phyloP scores from a whole-genome alignment of 1,284 basidiomycete genomes.

The Megacollybia platyphylla region DNA sequence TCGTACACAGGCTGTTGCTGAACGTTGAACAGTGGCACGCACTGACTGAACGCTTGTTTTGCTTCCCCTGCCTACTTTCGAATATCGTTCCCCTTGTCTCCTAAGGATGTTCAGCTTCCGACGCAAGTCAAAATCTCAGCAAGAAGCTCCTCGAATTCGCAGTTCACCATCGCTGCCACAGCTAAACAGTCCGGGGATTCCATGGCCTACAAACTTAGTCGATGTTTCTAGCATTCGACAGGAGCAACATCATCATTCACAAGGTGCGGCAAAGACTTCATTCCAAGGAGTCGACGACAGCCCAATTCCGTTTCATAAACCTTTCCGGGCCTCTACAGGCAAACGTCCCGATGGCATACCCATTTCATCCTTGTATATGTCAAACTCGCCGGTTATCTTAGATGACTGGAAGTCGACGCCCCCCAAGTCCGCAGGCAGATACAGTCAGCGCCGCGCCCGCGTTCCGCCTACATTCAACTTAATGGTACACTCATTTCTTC shows the following conservation, averaged over 20 bases:
- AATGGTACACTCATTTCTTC: slow-evolving; percentile 38
- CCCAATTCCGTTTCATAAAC: slow-evolving; percentile 68
- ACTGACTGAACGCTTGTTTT: too few relatives aligned
- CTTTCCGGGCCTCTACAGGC: slow-evolving; percentile 45
- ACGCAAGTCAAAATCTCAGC: slow-evolving; percentile 46
- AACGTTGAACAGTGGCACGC: too few relatives aligned
- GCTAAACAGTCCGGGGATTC: slow-evolving; percentile 55
- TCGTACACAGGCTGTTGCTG: too few relatives aligned
- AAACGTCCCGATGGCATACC: slow-evolving; percentile 26
- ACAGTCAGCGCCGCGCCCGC: slow-evolving; percentile 45
- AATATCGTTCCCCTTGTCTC: too few relatives aligned
- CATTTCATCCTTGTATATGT: slow-evolving; percentile 61
- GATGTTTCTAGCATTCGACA: slow-evolving; percentile 51
- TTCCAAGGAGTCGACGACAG: slow-evolving; percentile 32
- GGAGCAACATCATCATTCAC: slow-evolving; percentile 19
- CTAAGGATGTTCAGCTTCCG: slow-evolving; percentile 61
- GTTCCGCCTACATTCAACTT: slow-evolving; percentile 71
- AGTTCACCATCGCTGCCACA: slow-evolving; percentile 67
- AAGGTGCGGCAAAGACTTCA: slow-evolving; percentile 58
- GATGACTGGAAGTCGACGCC: slow-evolving; percentile 28
- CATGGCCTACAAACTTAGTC: slow-evolving; percentile 71
- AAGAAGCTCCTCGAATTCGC: slow-evolving; percentile 32
- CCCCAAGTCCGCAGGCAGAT: slow-evolving; percentile 27
- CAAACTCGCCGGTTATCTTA: slow-evolving; percentile 45
- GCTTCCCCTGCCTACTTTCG: too few relatives aligned